Conservation (phyloP, 805 yeast genomes). For the Cyberlindnera suaveolens region DNA sequence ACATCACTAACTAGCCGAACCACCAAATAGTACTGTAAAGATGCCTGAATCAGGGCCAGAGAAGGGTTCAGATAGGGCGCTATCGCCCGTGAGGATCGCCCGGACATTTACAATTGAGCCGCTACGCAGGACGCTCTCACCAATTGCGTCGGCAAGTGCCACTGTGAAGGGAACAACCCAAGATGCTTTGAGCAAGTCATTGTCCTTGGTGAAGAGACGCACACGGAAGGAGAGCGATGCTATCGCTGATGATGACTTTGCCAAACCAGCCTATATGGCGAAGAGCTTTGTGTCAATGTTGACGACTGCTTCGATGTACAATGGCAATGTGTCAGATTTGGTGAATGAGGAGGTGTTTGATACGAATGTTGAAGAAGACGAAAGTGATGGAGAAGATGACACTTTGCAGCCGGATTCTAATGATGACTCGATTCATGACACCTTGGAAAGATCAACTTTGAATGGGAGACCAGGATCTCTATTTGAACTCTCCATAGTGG, state of each 20-base stretch:
- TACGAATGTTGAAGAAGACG: not conserved
- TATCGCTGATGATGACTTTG: conserved; percentile 24
- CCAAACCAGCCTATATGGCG: conserved; percentile 37
- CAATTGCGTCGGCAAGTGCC: conserved; percentile 1
- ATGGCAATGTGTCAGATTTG: conserved; percentile 28
- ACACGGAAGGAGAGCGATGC: not conserved
- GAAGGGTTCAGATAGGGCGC: not conserved
- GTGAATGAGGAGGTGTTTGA: conserved; percentile 12
- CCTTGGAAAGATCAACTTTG: not conserved
- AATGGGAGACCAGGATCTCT: conserved; percentile 5
- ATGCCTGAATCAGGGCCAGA: not conserved
- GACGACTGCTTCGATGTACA: conserved; percentile 50
- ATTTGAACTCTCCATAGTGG: conserved; percentile 26
- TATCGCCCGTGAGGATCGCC: not conserved
- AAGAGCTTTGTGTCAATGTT: conserved; percentile 48
- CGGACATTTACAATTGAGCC: not conserved
- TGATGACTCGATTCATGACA: not conserved
- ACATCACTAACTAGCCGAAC: no score
- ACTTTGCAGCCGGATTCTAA: not conserved
- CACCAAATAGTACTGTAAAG: no score
- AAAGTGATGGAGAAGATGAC: not conserved
- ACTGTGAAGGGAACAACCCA: not conserved
- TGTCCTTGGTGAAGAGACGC: not conserved
- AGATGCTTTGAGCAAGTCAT: not conserved
- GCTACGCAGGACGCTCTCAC: conserved; percentile 1